phyloP scores from a whole-genome alignment of 441 rosid species.

The Croton laevigatus region DNA sequence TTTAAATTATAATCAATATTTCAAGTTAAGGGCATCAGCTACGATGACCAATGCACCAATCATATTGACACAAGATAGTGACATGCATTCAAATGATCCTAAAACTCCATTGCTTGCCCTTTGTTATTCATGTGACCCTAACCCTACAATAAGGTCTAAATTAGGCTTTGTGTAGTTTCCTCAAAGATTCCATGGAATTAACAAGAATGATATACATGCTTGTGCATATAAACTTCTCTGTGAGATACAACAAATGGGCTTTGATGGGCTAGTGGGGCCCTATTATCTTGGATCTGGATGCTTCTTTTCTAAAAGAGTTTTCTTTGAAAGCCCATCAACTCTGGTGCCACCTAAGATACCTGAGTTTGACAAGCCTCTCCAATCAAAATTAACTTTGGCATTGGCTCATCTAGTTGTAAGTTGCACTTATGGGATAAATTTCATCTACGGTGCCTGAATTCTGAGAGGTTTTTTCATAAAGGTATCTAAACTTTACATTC shows the following conservation, averaged over 20 bases:
- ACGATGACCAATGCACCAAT: constrained; percentile 62
- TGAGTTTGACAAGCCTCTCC: constrained; percentile 31
- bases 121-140: constrained; percentile 58
- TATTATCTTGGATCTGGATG: constrained; percentile 50
- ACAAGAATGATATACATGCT: constrained; percentile 53
- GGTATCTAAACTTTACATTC: no score
- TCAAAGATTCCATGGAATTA: constrained; percentile 50
- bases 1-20: neutral
- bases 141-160: constrained; percentile 28
- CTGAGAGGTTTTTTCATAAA: no score
- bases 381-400: constrained; percentile 28
- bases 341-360: constrained; percentile 26
- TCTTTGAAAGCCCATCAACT: constrained; percentile 42
- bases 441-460: no score
- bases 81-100: constrained; percentile 71
- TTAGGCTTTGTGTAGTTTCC: constrained; percentile 65
- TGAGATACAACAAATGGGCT: constrained; percentile 38
- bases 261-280: constrained; percentile 48
- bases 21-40: constrained; percentile 52
- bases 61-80: constrained; percentile 67
- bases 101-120: constrained; percentile 40
- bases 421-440: constrained; percentile 48
- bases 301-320: constrained; percentile 45
- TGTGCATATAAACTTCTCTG: constrained; percentile 33
- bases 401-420: constrained; percentile 43